A percentile compares a stretch with the other conserved stretches of the same genome.
Evolutionary conservation across 2,329 filamentous ascomycete genomes (phyloP).

Genomic region (Aphanocladium album): DNA sequence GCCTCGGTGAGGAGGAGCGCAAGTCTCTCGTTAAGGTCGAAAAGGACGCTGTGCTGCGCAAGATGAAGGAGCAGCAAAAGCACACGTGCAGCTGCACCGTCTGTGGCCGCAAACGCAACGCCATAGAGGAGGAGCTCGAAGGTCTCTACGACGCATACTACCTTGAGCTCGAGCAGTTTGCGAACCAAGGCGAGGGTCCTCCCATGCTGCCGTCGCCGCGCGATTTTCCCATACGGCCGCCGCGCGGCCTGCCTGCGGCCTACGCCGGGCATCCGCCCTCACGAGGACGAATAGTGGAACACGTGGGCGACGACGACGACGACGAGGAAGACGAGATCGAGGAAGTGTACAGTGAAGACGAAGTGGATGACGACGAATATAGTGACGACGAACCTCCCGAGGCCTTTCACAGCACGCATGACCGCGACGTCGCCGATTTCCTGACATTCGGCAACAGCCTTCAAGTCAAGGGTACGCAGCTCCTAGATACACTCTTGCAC

Average conservation of each 20-base stretch:
- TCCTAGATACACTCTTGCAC: conserved; percentile 39
- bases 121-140: conserved; percentile 96
- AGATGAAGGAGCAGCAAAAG: conserved; percentile 99
- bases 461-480: conserved; percentile 74
- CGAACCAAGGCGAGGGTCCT: conserved; percentile 70
- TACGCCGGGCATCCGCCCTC: conserved; percentile 65
- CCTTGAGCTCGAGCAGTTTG: conserved; percentile 95
- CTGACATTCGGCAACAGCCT: conserved; percentile 97
- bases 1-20: conserved; percentile 86
- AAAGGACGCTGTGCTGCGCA: conserved; percentile 94
- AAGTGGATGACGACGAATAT: conserved; percentile 55
- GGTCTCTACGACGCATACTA: conserved; percentile 98
- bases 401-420: conserved; percentile 60
- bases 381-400: conserved; percentile 63
- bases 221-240: conserved; percentile 55
- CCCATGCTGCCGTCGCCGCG: conserved; percentile 49
- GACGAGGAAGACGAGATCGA: conserved; percentile 52
- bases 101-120: conserved; percentile 90
- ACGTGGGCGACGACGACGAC: conserved; percentile 51
- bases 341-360: conserved; percentile 44
- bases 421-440: conserved; percentile 73
- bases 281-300: conserved; percentile 67
- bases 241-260: conserved; percentile 52
- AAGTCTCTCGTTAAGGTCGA: conserved; percentile 96
- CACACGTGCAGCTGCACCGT: conserved; percentile 98